Conservation (phyloP, 805 yeast genomes). For the Metschnikowia koreensis region DNA sequence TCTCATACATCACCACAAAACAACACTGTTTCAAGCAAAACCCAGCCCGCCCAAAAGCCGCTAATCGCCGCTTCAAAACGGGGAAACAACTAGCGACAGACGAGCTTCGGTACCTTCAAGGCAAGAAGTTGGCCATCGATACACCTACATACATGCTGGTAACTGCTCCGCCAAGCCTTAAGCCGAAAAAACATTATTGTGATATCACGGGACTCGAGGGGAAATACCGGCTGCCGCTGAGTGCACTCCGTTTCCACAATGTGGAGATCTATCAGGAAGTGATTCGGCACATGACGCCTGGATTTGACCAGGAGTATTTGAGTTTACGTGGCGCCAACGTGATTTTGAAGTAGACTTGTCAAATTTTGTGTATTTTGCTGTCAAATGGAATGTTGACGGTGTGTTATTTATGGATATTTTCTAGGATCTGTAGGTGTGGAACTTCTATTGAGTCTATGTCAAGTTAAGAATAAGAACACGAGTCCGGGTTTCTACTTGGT, state of each 20-base stretch:
- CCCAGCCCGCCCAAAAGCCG: conserved; percentile 46
- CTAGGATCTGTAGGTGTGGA: too few relatives aligned
- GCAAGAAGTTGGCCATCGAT: conserved; percentile 41
- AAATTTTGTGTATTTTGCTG: not conserved
- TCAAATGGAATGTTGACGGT: not conserved
- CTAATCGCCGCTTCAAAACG: conserved; percentile 68
- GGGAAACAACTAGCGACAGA: conserved; percentile 71
- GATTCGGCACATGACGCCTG: conserved; percentile 78
- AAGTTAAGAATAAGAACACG: too few relatives aligned
- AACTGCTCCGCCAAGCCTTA: conserved; percentile 83
- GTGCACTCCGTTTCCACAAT: conserved; percentile 74
- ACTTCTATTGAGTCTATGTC: too few relatives aligned
- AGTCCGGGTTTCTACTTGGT: too few relatives aligned
- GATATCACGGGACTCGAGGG: conserved; percentile 90
- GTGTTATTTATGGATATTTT: too few relatives aligned
- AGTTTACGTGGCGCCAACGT: conserved; percentile 87
- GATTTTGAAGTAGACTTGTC: conserved; percentile 49
- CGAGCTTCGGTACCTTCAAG: conserved; percentile 64
- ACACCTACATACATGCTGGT: conserved; percentile 68
- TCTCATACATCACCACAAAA: conserved; percentile 39
- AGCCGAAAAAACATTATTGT: conserved; percentile 81
- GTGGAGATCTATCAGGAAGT: conserved; percentile 75
- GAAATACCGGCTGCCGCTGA: conserved; percentile 69
- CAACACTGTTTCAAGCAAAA: conserved; percentile 58
- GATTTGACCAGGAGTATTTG: conserved; percentile 90